These are phyloP conservation scores for Scleromitrula shiraiana DNA, from an alignment of 2,329 filamentous ascomycete species.

Conservation along the genomic window DNA sequence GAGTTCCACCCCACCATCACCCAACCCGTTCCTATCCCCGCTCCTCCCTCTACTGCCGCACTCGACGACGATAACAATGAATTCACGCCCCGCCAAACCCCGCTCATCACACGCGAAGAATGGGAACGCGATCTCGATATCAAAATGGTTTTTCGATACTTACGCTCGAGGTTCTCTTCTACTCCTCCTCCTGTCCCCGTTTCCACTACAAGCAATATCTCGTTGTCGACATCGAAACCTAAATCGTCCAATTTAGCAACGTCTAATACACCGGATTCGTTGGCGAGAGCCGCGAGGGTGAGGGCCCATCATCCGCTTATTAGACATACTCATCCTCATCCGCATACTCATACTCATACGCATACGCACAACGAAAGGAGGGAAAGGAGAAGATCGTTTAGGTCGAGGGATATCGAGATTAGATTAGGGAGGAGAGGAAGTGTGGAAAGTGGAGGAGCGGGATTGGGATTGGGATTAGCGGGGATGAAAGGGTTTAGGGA, in stretches of 20 bases:
- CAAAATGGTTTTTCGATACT: constrained; percentile 83
- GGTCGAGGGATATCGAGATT: constrained; percentile 43
- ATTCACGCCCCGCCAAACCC: constrained; percentile 18
- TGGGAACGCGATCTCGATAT: constrained; percentile 93
- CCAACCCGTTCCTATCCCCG: constrained; percentile 19
- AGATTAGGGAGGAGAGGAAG: constrained; percentile 36
- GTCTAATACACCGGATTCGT: constrained; percentile 52
- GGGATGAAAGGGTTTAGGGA: constrained; percentile 66
- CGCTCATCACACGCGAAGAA: constrained; percentile 33
- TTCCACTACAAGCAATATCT: constrained; percentile 27
- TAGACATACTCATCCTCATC: too few relatives aligned
- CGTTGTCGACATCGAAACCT: constrained; percentile 10
- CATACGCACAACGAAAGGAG: too few relatives aligned
- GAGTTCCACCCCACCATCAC: constrained; percentile 19
- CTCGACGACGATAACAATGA: constrained; percentile 9
- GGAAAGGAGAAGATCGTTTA: constrained; percentile 39
- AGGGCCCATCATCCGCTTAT: constrained; percentile 85
- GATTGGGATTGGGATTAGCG: constrained; percentile 34
- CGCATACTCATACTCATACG: too few relatives aligned
- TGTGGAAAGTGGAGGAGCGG: constrained; percentile 34
- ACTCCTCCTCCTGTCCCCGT: constrained; percentile 33
- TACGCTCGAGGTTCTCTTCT: constrained; percentile 65
- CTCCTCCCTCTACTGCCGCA: constrained; percentile 6
- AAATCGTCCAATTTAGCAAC: constrained; percentile 41
- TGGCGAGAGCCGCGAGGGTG: constrained; percentile 74